Percentiles rank a stretch among this genome's conserved stretches.
Evolutionary conservation across 352 stramenopile species (phyloP).

Genomic region (Aphanomyces astaci): DNA sequence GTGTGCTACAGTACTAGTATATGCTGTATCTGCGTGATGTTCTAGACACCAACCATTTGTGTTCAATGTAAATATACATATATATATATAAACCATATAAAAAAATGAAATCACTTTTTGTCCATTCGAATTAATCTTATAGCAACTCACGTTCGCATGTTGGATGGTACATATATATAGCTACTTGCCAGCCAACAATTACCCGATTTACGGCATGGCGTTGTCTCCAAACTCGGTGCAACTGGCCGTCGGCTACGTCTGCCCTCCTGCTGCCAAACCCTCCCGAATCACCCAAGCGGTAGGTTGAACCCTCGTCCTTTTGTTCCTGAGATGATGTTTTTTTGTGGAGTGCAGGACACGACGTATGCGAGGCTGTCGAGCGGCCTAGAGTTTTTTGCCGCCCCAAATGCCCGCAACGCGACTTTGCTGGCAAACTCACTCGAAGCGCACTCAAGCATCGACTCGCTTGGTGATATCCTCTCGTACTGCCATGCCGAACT

Average conservation of each 20-base stretch:
- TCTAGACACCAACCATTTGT: no score
- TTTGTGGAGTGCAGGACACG: no score
- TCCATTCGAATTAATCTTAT: no score
- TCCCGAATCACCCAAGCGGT: conserved; percentile 69
- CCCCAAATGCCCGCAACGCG: conserved; percentile 38
- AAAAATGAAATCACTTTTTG: no score
- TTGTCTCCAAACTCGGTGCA: conserved; percentile 66
- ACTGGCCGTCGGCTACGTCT: conserved; percentile 56
- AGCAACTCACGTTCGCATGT: no score
- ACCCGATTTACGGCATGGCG: conserved; percentile 60
- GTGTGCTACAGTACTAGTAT: no score
- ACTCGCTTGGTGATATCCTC: conserved; percentile 61
- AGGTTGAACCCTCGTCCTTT: not conserved
- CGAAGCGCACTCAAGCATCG: conserved; percentile 43
- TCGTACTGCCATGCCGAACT: conserved; percentile 78
- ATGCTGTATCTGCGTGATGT: no score
- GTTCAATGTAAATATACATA: conserved; percentile 10
- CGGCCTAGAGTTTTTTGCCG: conserved; percentile 62
- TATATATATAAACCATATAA: no score
- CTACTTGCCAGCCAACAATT: conserved; percentile 23
- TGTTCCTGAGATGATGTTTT: no score
- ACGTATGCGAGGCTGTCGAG: conserved; percentile 72
- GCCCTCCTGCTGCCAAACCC: conserved; percentile 63
- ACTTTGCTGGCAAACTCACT: conserved; percentile 40
- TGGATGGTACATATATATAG: no score